These are phyloP conservation scores for Hymenoscyphus fraxineus DNA, from an alignment of 2,329 filamentous ascomycete species.

Conservation along the genomic window DNA sequence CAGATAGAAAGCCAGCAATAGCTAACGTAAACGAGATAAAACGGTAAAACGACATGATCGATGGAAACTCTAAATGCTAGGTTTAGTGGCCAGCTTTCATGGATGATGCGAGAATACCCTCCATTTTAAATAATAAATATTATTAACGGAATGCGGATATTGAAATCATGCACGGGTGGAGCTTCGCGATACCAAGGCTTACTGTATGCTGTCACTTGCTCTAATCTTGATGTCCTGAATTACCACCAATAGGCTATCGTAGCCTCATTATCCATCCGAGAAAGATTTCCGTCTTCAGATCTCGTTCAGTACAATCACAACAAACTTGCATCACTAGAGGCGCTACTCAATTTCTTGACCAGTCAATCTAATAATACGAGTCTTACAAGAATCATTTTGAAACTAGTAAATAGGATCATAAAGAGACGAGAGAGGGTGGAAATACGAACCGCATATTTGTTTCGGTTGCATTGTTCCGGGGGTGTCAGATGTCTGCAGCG, in stretches of 20 bases:
- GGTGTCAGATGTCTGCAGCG: background rate
- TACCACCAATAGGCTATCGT: background rate
- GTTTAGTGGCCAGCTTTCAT: background rate
- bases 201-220: background rate
- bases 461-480: background rate
- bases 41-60: background rate
- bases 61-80: background rate
- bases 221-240: background rate
- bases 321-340: background rate
- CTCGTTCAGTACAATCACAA: background rate
- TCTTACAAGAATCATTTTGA: background rate
- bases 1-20: background rate
- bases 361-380: background rate
- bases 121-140: background rate
- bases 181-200: background rate
- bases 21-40: background rate
- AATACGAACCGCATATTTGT: background rate
- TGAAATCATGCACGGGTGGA: background rate
- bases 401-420: background rate
- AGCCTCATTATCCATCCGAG: background rate
- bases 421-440: background rate
- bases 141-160: background rate
- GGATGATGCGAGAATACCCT: background rate
- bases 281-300: background rate
- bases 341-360: background rate